Percentiles rank a stretch among this genome's conserved stretches.
Conservation (phyloP, 208 protist genomes). For the Wallacemonas sp. region DNA sequence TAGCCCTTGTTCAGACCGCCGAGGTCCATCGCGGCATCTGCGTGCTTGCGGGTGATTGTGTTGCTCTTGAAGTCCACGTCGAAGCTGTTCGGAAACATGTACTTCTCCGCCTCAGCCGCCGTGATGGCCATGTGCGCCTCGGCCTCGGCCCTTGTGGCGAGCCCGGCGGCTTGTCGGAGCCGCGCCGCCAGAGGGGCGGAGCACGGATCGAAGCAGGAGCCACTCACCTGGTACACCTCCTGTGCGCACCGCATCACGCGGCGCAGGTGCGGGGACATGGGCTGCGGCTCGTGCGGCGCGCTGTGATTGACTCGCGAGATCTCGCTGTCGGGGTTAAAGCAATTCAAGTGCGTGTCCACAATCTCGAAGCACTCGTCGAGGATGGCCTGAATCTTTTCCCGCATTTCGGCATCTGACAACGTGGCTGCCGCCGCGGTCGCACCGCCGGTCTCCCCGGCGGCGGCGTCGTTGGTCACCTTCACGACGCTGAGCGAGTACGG, state of each 20-base stretch:
- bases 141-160: not conserved
- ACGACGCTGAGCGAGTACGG: slow-evolving; percentile 56
- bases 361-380: slow-evolving; percentile 54
- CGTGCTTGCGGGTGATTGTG: slow-evolving; percentile 35
- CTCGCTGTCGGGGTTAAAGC: slow-evolving; percentile 51
- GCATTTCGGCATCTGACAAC: too few relatives aligned
- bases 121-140: slow-evolving; percentile 13
- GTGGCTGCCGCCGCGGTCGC: not conserved
- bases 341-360: slow-evolving; percentile 39
- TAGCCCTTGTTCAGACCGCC: slow-evolving; percentile 54
- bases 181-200: slow-evolving; percentile 20
- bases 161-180: slow-evolving; percentile 14
- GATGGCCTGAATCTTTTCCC: slow-evolving; percentile 19
- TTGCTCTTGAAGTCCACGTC: slow-evolving; percentile 30
- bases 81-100: slow-evolving; percentile 31
- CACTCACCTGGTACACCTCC: slow-evolving; percentile 27
- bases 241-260: slow-evolving; percentile 34
- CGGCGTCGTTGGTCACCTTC: not conserved
- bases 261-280: slow-evolving; percentile 33
- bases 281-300: slow-evolving; percentile 20
- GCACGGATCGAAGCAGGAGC: slow-evolving; percentile 37
- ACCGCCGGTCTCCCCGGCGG: not conserved
- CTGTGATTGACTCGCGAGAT: slow-evolving; percentile 29
- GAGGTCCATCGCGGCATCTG: slow-evolving; percentile 29
- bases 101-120: slow-evolving; percentile 21